A percentile compares a stretch with the other conserved stretches of the same genome.
Evolutionary conservation across 345 rosid species (phyloP).

Genomic region (Gossypium bickii): DNA sequence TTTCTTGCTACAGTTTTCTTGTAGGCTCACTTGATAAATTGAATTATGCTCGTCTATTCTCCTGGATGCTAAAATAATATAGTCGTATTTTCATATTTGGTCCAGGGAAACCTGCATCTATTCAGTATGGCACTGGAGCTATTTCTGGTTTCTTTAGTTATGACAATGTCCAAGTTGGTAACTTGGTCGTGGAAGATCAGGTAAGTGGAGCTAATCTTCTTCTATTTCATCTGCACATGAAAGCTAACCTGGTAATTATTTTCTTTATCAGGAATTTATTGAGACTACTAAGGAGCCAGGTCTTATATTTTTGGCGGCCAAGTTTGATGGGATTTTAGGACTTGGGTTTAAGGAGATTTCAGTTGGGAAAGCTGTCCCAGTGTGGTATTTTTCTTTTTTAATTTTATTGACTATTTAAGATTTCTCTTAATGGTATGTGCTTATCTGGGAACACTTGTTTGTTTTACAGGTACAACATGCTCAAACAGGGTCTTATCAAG

Average conservation of each 20-base stretch:
- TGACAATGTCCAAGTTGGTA: slow-evolving; percentile 75
- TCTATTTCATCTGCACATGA: background rate
- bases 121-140: slow-evolving; percentile 55
- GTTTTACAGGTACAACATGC: slow-evolving; percentile 76
- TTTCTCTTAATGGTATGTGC: slow-evolving; percentile 3
- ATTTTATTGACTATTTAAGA: background rate
- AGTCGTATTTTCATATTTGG: background rate
- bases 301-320: slow-evolving; percentile 70
- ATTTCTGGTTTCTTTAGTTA: slow-evolving; percentile 78
- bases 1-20: slow-evolving; percentile 14
- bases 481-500: slow-evolving; percentile 70
- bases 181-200: slow-evolving; percentile 70
- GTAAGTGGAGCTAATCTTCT: slow-evolving; percentile 22
- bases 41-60: slow-evolving; percentile 45
- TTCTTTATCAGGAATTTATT: slow-evolving; percentile 67
- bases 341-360: slow-evolving; percentile 93
- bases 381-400: slow-evolving; percentile 53
- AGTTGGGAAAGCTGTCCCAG: slow-evolving; percentile 72
- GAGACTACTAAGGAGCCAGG: slow-evolving; percentile 96
- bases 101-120: slow-evolving; percentile 70
- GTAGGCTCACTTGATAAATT: slow-evolving; percentile 31
- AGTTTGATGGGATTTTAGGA: slow-evolving; percentile 94
- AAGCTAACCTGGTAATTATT: slow-evolving; percentile 4
- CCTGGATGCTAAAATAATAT: slow-evolving; percentile 47
- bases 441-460: slow-evolving; percentile 9